A percentile compares a stretch with the other conserved stretches of the same genome.
Conservation (phyloP, 1,284 basidiomycete species). For the Singerocomus inundabilis region DNA sequence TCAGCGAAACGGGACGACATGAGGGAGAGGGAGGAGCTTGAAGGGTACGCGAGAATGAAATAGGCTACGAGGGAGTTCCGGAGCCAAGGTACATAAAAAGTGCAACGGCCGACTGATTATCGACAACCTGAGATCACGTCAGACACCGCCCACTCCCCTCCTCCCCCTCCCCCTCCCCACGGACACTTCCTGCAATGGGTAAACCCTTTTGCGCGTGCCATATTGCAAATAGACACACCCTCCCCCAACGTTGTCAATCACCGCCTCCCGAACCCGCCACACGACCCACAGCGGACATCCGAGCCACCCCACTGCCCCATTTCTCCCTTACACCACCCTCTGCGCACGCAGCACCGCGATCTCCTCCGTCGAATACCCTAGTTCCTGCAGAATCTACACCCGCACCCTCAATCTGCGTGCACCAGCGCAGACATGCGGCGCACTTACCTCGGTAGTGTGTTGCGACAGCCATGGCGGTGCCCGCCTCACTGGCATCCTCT, state of each 20-base stretch:
- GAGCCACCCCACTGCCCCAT: slow-evolving; percentile 27
- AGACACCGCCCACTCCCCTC: no score
- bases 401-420: slow-evolving; percentile 3
- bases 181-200: slow-evolving; percentile 19
- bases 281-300: slow-evolving; percentile 35
- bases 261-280: neutral
- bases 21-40: slow-evolving; percentile 5
- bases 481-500: slow-evolving; percentile 70
- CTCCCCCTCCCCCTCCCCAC: neutral
- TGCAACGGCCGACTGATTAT: slow-evolving; percentile 34
- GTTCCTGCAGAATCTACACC: slow-evolving; percentile 60
- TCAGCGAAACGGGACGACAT: slow-evolving; percentile 34
- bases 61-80: slow-evolving; percentile 31
- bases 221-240: slow-evolving; percentile 31
- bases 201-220: slow-evolving; percentile 25
- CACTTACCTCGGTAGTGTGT: slow-evolving; percentile 74
- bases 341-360: slow-evolving; percentile 53
- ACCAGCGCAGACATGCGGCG: slow-evolving; percentile 7
- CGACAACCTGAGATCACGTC: slow-evolving; percentile 29
- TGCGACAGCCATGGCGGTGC: slow-evolving; percentile 85
- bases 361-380: slow-evolving; percentile 62
- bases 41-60: slow-evolving; percentile 23
- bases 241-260: neutral
- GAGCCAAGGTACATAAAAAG: slow-evolving; percentile 32
- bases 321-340: slow-evolving; percentile 48